Base-by-base conservation (phyloP, 116 monocot genomes). In the Phalaenopsis hybrid region DNA sequence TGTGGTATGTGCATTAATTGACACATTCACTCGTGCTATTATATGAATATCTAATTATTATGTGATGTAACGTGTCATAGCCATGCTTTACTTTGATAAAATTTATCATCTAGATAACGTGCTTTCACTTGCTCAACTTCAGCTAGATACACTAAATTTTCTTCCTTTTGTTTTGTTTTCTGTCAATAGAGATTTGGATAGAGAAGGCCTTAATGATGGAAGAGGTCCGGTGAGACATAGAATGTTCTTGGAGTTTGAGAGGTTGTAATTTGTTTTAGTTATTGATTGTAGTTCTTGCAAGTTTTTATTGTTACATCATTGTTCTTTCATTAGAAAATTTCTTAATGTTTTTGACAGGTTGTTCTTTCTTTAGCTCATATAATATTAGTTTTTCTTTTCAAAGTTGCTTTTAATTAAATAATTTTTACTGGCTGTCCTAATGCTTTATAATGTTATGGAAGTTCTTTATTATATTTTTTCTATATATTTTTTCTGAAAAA, bases 161-260 rank as follows among this genome's bases (percentile, higher is more conserved):
- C 6, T 8, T 75, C 15, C n/a, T 75, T 20, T n/a, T 46, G 12
- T 75, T 77, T 77, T 52, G 12, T n/a, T n/a, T n/a, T n/a, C 25
- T 77, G 51, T 51, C 44, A 20, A 18, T 77, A 77, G 77, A 13
- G 77, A 23, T 48, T 51, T 77, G 21, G 77, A 77, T 52, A 44
- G 77, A 51, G 51, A 48, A 20, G 51, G 16, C 10, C 28, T 77
- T 45, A 77, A 50, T 52, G 77, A 51, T 77, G 77, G 44, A 52
- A 77, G 20, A 51, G 77, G 23, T 48, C 77, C 51, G 31, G 28
- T 51, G 12, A 28, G 51, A 28, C 50, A 77, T 77, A 77, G 77
- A 77, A 51, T 77, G 5, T 77, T 12, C 77, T 50, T 77, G 50
- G 77, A 77, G 13, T 51, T 44, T 77, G 77, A 77, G n/a, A 77